Evolutionary conservation across 257 asterid genomes (phyloP).

Genomic region (Scutellaria galericulata): DNA sequence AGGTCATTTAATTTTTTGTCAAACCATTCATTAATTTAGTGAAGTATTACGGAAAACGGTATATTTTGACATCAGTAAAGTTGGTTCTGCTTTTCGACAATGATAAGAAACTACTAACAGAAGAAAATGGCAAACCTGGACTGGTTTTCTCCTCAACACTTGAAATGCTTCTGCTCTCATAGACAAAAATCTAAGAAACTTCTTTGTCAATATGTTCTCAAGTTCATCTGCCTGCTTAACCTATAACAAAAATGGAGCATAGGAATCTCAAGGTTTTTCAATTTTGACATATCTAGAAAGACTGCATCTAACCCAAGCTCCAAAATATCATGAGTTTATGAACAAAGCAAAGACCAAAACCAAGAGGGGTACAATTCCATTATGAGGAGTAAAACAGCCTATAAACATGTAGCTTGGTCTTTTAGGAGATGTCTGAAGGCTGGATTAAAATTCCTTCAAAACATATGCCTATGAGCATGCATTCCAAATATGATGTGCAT

Average conservation of each 20-base stretch:
- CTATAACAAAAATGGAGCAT: conserved; percentile 44
- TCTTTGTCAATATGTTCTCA: conserved; percentile 92
- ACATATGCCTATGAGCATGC: too few species aligned
- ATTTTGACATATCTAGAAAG: conserved; percentile 15
- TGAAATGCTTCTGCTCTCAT: conserved; percentile 99
- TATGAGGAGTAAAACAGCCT: too few species aligned
- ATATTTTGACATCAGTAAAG: background rate
- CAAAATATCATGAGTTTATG: too few species aligned
- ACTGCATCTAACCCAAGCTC: background rate
- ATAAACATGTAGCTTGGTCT: too few species aligned
- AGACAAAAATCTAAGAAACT: conserved; percentile 92
- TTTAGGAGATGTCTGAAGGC: too few species aligned
- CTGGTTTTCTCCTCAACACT: conserved; percentile 97
- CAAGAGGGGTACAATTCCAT: too few species aligned
- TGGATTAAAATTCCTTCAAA: too few species aligned
- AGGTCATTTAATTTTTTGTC: conserved; percentile 14
- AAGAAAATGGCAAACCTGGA: conserved; percentile 59
- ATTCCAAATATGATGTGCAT: too few species aligned
- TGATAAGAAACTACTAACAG: conserved; percentile 21
- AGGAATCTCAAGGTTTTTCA: conserved; percentile 27
- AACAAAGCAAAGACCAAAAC: too few species aligned
- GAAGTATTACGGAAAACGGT: background rate
- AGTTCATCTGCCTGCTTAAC: conserved; percentile 99
- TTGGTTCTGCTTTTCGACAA: conserved; percentile 6
- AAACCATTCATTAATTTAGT: background rate